Evolutionary conservation across 2,329 filamentous ascomycete genomes (phyloP), one percentile per base, ranked within the genome.

Genomic region (Arthrobotrys megalospora): DNA sequence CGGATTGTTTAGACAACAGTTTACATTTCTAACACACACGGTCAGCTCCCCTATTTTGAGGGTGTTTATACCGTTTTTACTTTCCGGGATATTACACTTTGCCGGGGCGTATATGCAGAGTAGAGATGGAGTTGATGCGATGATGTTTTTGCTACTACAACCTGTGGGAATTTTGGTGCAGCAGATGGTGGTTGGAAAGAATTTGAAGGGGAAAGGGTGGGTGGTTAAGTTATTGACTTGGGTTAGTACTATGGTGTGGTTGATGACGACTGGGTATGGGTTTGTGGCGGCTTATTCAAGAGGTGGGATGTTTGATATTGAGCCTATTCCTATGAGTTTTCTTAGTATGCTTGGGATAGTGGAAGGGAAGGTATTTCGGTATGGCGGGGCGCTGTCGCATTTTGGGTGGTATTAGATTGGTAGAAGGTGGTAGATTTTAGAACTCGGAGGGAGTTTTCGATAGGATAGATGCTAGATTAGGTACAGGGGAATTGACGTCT

Each of bases 301-400:
- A 16, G 67, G 75, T 21, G 75, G 75, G 11, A 78, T 78, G 75
- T 78, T 66, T 38, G 67, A 78, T 72, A 78, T 78, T 14, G 75
- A 78, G 24, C 75, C 75, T 5, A 72, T 78, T 38, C 75, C 75
- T 0, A 43, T 72, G 11, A 78, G 75, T 24, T 78, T 71, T 45
- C 36, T 78, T n/a, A 72, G 75, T 19, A 12, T 66, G 34, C 6
- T 72, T 0, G 75, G 75, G 45, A 32, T 68, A 19, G 62, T 68
- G 14, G 75, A 78, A n/a, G 75, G 75, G 12, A 43, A 16, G 14
- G 67, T 19, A 0, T 78, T 28, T n/a, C 41, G 75, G 12, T 78
- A 64, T 48, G 50, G 38, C 1, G 67, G 75, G 34, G 55, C 53
- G 1, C 14, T 72, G 24, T 14, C 53, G 14, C 75, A 72, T 34